Evolutionary conservation across 495 filamentous ascomycete genomes (phyloP), one percentile per base, ranked within the genome.

Genomic region (Talaromyces wortmannii): DNA sequence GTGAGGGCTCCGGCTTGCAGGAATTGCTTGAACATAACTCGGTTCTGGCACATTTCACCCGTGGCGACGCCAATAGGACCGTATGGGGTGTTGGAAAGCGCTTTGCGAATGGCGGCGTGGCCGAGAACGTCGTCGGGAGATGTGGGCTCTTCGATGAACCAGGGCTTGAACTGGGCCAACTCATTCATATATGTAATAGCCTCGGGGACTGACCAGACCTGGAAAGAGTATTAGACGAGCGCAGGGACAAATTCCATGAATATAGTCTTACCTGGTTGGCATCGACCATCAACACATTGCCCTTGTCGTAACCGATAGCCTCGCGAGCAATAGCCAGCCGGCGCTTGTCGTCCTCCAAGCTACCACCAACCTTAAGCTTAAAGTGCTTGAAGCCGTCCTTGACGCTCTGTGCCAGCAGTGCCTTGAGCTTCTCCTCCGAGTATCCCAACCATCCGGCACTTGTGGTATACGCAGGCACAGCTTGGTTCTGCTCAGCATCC

Each of bases 141-240:
- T 45, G 91, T 96, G n/a, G 91, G 91, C 78, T 96, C 91, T 72
- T 96, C 91, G 61, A 96, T 96, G 74, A 96, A 96, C 91, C 91
- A 96, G 45, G 91, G 91, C 75, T 86, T 85, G 78, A 89, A 96
- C 58, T 90, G 83, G 33, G 81, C 84, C 16, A 96, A 85, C 60
- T 88, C 67, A 54, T 85, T 74, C 90, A 95, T 95, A 77, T 91
- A 89, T 51, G 79, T 82, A 60, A 96, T 92, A 1, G 91, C 91
- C 69, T 96, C 89, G 12, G 90, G 90, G 30, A 96, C 91, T 44
- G 83, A 87, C 91, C 91, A 96, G 36, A 96, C 81, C 75, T 82
- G 32, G 8, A 16, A 17, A 30, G 29, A 31, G 23, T 23, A 23
- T 23, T 23, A 23, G 13, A 51, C 30, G 10, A 55, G 31, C 42